These are phyloP conservation scores for Stephanodiscus minutulus DNA, from an alignment of 108 stramenopile genomes.

Conservation along the genomic window DNA sequence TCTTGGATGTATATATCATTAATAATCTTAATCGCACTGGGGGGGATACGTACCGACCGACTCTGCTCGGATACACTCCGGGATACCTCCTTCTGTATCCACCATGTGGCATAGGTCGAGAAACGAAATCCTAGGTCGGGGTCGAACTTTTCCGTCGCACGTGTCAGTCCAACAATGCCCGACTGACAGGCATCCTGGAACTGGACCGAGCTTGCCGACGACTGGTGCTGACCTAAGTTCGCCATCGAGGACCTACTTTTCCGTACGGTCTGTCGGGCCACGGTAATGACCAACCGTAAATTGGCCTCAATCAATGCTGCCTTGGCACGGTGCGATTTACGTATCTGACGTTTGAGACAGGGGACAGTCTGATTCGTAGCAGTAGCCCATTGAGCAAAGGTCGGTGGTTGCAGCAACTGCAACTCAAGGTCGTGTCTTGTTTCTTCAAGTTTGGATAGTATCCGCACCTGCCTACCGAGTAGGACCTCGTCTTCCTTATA, in stretches of 20 bases:
- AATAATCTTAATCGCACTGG: conserved; percentile 64
- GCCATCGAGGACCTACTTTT: conserved; percentile 26
- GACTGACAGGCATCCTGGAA: conserved; percentile 84
- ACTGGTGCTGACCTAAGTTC: too few species aligned
- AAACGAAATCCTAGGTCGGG: conserved; percentile 81
- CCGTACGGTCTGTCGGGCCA: conserved; percentile 63
- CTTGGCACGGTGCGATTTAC: conserved; percentile 63
- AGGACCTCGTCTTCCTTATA: conserved; percentile 50
- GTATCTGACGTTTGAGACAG: conserved; percentile 59
- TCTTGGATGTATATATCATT: conserved; percentile 63
- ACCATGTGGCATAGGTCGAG: conserved; percentile 88
- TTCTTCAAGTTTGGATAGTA: conserved; percentile 48
- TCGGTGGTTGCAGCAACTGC: conserved; percentile 47
- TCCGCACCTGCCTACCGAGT: conserved; percentile 51
- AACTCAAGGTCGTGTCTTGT: conserved; percentile 46
- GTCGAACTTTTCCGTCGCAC: conserved; percentile 85
- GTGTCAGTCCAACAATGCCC: conserved; percentile 77
- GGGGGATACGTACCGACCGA: conserved; percentile 68
- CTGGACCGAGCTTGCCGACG: conserved; percentile 41
- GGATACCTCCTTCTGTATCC: conserved; percentile 78
- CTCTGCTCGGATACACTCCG: conserved; percentile 73
- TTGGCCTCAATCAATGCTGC: conserved; percentile 66
- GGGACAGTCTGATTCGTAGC: conserved; percentile 52
- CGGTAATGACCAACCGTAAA: conserved; percentile 68
- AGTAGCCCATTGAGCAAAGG: conserved; percentile 57